Evolutionary conservation across 495 filamentous ascomycete genomes (phyloP), one percentile per base, ranked within the genome.

Genomic region (Penicillium robsamsonii): DNA sequence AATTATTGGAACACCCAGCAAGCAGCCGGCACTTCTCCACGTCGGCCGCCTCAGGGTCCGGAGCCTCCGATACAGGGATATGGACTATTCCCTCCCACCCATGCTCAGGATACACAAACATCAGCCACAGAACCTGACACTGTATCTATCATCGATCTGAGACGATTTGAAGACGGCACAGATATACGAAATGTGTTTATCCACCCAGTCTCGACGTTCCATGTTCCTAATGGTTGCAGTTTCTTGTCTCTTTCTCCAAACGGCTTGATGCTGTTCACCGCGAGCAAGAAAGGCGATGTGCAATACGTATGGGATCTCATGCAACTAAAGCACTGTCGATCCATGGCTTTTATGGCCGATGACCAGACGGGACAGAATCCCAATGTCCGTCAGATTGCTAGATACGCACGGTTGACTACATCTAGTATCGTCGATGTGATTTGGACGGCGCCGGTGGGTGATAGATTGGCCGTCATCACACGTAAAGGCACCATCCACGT

Each of bases 401-500:
- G 90, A 55, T 96, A 96, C 71, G 86, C 89, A 8, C 87, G 94
- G 18, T 86, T 96, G 82, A 97, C 92, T 4, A 86, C 91, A 29
- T 90, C 94, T 5, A 89, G 87, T 42, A 90, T 96, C 41, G 81
- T 96, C 3, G 93, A 97, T 65, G 87, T 96, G 17, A 85, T 85
- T 8, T 98, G 94, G 94, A 86, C 86, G 1, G 78, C 82, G 38
- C 92, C 93, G 8, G 84, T 84, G 43, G 90, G 88, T 12, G 90
- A 96, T 61, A 81, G 86, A 57, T 69, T 91, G 12, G 92, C 92
- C 12, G 83, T 98, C 65, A 82, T 96, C 44, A 97, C 93, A 10
- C 87, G 93, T 55, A 87, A 89, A 60, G 90, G 93, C n/a, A 98
- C 94, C 2, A 85, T 96, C 5, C 94, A 98, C 70, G 83, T 96